Evolutionary conservation across 1,284 basidiomycete genomes (phyloP), one percentile per base, ranked within the genome.

Genomic region (Mycocalia duriaeana): DNA sequence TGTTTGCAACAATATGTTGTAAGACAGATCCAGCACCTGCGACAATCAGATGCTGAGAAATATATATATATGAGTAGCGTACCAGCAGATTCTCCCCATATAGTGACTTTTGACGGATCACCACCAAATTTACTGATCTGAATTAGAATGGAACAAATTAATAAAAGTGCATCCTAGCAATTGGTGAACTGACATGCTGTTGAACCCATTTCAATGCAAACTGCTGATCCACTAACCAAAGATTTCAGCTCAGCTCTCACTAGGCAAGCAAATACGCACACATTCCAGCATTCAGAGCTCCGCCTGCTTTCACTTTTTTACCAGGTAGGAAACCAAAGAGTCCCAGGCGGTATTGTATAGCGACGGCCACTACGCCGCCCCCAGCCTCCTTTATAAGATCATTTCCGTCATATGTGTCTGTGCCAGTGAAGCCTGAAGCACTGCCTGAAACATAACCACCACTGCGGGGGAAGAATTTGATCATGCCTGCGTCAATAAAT

Each of bases 121-220:
- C 68, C 69, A n/a, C 65, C 64, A 45, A 69, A 67, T 40, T 57
- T 56, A 5, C 42, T 16, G 38, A 68, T 66, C 63, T 19, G 1
- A 20, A 11, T 11, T 22, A 34, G 36, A 28, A 26, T 16, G 24
- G 2, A n/a, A 24, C 14, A 2, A 19, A 22, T 38, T 11, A 5
- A 14, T 7, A 16, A 6, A 28, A 42, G 16, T 24, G 22, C 3
- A 20, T 24, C 2, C 11, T 16, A 6, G 20, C 16, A 46, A 41
- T 18, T 22, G 22, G 14, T 31, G 18, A 25, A 48, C 63, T 16
- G 42, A 71, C 71, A 53, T 72, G 62, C 37, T 61, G 43, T 39
- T 69, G 69, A 1, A 72, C 68, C 71, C 70, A 73, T 38, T 62
- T 52, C 23, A 73, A 50, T 1, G 71, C 70, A 46, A 70, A 70